Percentiles rank a stretch among this genome's conserved stretches.
phyloP scores from a whole-genome alignment of 306 rosid species.

The Prunus padus region DNA sequence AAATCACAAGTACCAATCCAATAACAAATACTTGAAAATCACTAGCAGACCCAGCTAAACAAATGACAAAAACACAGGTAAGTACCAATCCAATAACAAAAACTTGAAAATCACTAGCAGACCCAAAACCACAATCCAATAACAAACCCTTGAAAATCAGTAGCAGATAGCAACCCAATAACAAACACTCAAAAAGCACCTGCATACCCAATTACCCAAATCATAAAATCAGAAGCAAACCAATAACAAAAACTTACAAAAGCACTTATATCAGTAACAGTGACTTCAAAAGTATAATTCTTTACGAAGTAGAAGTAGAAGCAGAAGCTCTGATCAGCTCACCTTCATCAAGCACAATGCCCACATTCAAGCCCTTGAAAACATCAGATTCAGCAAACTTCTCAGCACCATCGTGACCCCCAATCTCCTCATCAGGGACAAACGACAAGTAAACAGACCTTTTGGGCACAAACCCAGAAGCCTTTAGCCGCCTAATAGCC shows the following conservation, averaged over 20 bases:
- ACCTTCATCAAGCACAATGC: constrained; percentile 89
- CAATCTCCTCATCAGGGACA: constrained; percentile 88
- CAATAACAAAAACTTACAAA: not conserved
- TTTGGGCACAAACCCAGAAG: constrained; percentile 49
- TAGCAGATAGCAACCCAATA: not conserved
- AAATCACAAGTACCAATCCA: not conserved
- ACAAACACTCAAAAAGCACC: not conserved
- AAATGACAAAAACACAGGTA: not conserved
- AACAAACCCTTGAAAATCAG: not conserved
- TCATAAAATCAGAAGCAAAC: not conserved
- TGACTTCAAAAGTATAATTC: not conserved
- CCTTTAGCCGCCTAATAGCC: constrained; percentile 65
- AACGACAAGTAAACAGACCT: constrained; percentile 62
- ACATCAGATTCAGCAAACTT: constrained; percentile 48
- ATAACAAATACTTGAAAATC: not conserved
- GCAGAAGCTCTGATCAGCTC: not conserved
- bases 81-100: not conserved
- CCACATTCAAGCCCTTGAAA: constrained; percentile 65
- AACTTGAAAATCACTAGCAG: not conserved
- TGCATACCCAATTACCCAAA: not conserved
- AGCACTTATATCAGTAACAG: not conserved
- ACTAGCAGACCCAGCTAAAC: not conserved
- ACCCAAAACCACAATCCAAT: not conserved
- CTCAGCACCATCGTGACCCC: constrained; percentile 73
- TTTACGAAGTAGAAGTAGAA: not conserved